Evolutionary conservation across 768 basidiomycete species (phyloP).

Genomic region (Leccinum ochraceum): DNA sequence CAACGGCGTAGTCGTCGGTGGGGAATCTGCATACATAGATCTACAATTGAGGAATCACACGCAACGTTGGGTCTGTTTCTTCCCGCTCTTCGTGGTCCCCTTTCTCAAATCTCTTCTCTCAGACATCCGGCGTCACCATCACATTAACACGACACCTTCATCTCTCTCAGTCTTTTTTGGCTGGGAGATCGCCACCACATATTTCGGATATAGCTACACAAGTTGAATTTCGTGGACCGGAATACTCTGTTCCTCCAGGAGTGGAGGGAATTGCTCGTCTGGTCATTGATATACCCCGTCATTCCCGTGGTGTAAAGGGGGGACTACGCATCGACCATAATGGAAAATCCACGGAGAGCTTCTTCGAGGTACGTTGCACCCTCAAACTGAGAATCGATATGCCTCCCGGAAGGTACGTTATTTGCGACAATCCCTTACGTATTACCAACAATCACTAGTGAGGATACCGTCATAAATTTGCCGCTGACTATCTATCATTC

Average conservation of each 20-base stretch:
- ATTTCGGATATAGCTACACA: conserved; percentile 68
- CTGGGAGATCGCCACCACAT: conserved; percentile 35
- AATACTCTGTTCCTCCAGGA: conserved; percentile 73
- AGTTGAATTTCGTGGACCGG: conserved; percentile 71
- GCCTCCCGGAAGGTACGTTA: conserved; percentile 61
- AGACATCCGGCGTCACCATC: conserved; percentile 72
- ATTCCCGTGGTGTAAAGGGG: conserved; percentile 64
- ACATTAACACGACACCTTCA: conserved; percentile 61
- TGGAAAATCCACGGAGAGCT: conserved; percentile 42
- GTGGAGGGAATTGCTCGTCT: conserved; percentile 78
- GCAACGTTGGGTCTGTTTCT: conserved; percentile 61
- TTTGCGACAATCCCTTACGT: conserved; percentile 1
- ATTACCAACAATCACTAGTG: conserved; percentile 43
- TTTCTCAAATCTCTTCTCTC: conserved; percentile 5
- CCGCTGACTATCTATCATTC: conserved; percentile 69
- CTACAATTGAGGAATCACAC: conserved; percentile 84
- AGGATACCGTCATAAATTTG: conserved; percentile 65
- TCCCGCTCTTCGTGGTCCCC: background rate
- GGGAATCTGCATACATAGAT: conserved; percentile 70
- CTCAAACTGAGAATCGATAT: conserved; percentile 66
- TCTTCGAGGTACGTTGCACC: conserved; percentile 70
- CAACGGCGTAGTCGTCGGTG: conserved; percentile 63
- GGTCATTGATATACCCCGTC: conserved; percentile 75
- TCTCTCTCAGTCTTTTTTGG: conserved; percentile 42
- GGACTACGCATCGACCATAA: conserved; percentile 60